These are phyloP conservation scores for Starmerella etchellsii DNA, from an alignment of 805 yeast species.

Conservation along the genomic window DNA sequence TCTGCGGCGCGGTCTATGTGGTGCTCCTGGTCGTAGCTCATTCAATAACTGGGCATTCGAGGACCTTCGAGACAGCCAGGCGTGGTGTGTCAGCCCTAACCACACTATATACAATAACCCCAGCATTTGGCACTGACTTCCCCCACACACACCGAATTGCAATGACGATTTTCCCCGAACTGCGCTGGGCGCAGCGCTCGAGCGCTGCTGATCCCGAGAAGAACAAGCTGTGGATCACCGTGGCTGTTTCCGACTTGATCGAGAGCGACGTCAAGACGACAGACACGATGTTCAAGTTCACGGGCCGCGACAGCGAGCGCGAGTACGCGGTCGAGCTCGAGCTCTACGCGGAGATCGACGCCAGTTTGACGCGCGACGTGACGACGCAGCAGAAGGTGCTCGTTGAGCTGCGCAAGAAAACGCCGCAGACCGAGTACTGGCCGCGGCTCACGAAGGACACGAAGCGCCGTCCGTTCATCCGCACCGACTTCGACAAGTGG, in stretches of 20 bases:
- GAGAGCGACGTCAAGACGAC: constrained; percentile 52
- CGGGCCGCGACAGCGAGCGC: constrained; percentile 33
- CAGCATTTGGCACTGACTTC: no score
- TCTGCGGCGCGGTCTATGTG: constrained; percentile 4
- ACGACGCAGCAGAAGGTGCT: constrained; percentile 51
- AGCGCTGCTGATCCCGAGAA: constrained; percentile 55
- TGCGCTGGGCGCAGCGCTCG: constrained; percentile 96
- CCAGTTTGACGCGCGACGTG: constrained; percentile 45
- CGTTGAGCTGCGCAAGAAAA: constrained; percentile 59
- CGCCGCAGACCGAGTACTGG: constrained; percentile 69
- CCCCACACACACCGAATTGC: no score
- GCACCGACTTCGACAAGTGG: constrained; percentile 96
- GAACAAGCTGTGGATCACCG: constrained; percentile 63
- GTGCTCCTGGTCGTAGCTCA: constrained; percentile 14
- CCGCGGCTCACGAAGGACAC: constrained; percentile 88
- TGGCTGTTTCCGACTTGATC: constrained; percentile 57
- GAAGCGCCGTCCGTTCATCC: constrained; percentile 61
- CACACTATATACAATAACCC: no score
- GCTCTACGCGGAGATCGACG: constrained; percentile 62
- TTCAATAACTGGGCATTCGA: not conserved
- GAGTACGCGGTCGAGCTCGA: constrained; percentile 56
- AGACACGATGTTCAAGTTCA: constrained; percentile 40
- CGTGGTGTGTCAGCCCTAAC: no score
- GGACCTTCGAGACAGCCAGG: not conserved
- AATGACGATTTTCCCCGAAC: constrained; percentile 34